These are phyloP conservation scores for Macrophomina phaseolina DNA, from an alignment of 2,329 filamentous ascomycete species.

Conservation along the genomic window DNA sequence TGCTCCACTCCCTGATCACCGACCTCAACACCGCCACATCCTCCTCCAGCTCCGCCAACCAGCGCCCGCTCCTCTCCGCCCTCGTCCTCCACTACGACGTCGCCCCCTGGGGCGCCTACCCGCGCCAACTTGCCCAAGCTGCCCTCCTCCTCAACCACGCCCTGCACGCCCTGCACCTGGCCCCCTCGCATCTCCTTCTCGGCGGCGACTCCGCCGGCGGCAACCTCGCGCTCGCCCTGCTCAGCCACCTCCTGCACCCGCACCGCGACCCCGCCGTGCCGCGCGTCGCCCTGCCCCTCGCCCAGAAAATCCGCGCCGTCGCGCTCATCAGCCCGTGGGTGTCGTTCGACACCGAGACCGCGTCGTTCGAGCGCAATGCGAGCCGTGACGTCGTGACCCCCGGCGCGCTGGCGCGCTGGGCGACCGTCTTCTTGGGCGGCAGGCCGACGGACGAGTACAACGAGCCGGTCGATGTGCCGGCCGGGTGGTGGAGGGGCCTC, in stretches of 20 bases:
- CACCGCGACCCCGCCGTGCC: conserved; percentile 30
- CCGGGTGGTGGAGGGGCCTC: conserved; percentile 18
- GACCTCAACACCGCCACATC: conserved; percentile 1
- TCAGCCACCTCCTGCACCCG: conserved; percentile 37
- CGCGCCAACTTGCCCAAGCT: conserved; percentile 35
- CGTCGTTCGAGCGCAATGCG: neutral
- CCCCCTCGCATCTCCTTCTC: neutral
- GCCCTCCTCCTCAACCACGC: conserved; percentile 33
- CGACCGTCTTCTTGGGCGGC: conserved; percentile 18
- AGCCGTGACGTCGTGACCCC: neutral
- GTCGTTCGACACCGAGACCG: neutral
- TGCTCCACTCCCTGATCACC: conserved; percentile 5
- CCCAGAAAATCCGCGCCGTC: neutral
- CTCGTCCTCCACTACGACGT: conserved; percentile 37
- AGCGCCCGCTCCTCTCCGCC: conserved; percentile 20
- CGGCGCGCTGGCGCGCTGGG: neutral
- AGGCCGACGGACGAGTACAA: conserved; percentile 17
- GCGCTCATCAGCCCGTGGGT: conserved; percentile 10
- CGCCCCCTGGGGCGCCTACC: conserved; percentile 34
- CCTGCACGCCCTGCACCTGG: conserved; percentile 22
- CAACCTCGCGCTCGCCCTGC: conserved; percentile 32
- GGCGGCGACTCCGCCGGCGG: conserved; percentile 35
- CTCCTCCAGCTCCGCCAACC: too few species aligned
- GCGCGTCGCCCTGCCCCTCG: neutral
- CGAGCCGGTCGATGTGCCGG: conserved; percentile 18